These are phyloP conservation scores for Blastocystis sp. DNA, from an alignment of 352 stramenopile species.

Conservation along the genomic window DNA sequence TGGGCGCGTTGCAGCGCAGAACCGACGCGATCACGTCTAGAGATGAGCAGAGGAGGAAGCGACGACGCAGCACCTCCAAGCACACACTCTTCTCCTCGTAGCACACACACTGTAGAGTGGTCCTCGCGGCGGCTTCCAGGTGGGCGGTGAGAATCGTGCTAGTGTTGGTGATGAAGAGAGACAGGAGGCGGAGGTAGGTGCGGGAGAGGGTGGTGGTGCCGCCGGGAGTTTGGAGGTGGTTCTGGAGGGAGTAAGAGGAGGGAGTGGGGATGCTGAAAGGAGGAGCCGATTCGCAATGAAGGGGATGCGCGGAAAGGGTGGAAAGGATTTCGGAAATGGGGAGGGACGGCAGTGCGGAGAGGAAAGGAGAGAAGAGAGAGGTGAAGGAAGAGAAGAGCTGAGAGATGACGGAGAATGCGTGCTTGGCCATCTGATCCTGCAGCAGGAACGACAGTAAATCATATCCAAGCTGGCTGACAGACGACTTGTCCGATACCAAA, in stretches of 20 bases:
- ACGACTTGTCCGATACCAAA: neutral
- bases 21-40: neutral
- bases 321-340: neutral
- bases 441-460: neutral
- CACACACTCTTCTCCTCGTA: neutral
- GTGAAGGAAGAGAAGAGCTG: neutral
- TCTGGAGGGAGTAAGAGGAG: neutral
- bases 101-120: neutral
- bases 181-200: neutral
- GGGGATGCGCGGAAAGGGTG: neutral
- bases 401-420: neutral
- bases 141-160: neutral
- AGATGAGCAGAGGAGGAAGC: neutral
- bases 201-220: neutral
- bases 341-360: neutral
- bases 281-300: neutral
- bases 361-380: neutral
- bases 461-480: neutral
- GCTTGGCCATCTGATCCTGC: neutral
- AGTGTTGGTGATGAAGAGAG: neutral
- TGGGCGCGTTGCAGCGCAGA: neutral
- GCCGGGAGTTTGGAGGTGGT: neutral
- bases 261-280: neutral
- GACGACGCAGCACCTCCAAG: neutral
- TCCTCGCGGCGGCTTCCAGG: neutral